Conservation (phyloP, 2,329 filamentous ascomycete genomes). For the Talaromyces sp. region DNA sequence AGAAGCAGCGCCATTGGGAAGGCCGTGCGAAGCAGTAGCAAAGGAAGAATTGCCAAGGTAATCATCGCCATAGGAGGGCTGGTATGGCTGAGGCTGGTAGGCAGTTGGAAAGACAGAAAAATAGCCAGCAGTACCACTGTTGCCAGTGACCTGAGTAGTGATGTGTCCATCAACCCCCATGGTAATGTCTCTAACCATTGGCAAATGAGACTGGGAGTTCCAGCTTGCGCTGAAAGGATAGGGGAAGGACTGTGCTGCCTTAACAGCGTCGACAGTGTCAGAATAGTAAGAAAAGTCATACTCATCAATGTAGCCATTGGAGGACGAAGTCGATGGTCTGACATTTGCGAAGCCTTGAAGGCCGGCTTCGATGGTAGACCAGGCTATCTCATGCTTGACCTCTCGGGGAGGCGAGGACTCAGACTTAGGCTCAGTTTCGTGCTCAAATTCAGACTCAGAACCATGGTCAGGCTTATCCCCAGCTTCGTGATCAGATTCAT, state of each 20-base stretch:
- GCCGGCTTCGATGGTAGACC: not conserved
- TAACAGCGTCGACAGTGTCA: not conserved
- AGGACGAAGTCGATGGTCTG: not conserved
- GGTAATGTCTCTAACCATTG: not conserved
- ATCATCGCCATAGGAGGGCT: not conserved
- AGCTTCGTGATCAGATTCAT: not conserved
- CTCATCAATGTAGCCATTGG: not conserved
- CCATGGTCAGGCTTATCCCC: too few relatives aligned
- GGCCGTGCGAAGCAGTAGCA: not conserved
- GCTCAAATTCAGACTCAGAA: not conserved
- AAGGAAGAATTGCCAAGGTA: not conserved
- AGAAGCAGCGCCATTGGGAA: not conserved
- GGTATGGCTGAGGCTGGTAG: not conserved
- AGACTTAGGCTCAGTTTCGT: not conserved
- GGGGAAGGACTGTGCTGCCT: not conserved
- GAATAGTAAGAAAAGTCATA: not conserved
- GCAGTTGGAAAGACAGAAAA: not conserved
- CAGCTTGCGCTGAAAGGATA: not conserved
- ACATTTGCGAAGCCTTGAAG: not conserved
- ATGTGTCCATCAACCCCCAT: not conserved
- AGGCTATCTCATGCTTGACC: not conserved
- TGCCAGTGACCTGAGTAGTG: not conserved
- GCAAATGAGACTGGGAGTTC: not conserved
- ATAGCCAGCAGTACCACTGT: not conserved
- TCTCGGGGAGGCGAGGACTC: not conserved